Base-by-base conservation (phyloP, 176 grass and related monocot genomes). In the Ananas comosus region DNA sequence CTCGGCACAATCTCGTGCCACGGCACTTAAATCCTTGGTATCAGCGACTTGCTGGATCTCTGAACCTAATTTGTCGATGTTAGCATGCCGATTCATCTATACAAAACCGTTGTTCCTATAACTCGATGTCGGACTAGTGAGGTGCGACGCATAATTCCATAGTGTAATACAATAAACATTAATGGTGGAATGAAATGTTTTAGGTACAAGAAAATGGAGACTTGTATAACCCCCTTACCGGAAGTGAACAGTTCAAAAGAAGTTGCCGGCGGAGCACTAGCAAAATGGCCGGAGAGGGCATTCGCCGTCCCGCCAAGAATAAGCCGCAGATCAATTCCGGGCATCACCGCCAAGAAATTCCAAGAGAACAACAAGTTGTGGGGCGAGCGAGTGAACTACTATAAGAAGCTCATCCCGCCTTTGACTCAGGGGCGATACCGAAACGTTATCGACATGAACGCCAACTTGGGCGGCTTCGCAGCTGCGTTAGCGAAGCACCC, bases 401-500 rank as follows among this genome's bases (percentile, higher is more conserved):
- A 94, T 42, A 87, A 86, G 61, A 89, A 84, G 69, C 42, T 94
- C 27, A 85, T 94, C 79, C 83, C 80, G 53, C 83, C 83, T 65
- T 64, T 94, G 53, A 48, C 75, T 48, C 83, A 84, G 76, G 87
- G 81, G 28, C 68, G 83, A 47, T 94, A 86, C 58, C 85, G 91
- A 74, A 94, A 94, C 11, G 79, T 94, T 49, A 89, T 94, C 83
- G 91, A 94, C 79, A 94, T 94, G 91, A 72, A 87, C 16, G 77
- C 86, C 13, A 80, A 80, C 28, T 63, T 87, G 10, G 91, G 83
- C 16, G 73, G 83, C 8, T 87, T 94, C 0, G 83, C 83, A 28
- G 86, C 90, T 66, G 80, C 83, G 11, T 25, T 89, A 69, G 79
- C 84, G 59, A 71, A 84, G 23, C 81, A 94, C 61, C 86, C 83